A percentile compares a stretch with the other conserved stretches of the same genome.
These are phyloP conservation scores for Pelargonium myrrhifolium DNA, from an alignment of 441 rosid species.

Conservation along the genomic window DNA sequence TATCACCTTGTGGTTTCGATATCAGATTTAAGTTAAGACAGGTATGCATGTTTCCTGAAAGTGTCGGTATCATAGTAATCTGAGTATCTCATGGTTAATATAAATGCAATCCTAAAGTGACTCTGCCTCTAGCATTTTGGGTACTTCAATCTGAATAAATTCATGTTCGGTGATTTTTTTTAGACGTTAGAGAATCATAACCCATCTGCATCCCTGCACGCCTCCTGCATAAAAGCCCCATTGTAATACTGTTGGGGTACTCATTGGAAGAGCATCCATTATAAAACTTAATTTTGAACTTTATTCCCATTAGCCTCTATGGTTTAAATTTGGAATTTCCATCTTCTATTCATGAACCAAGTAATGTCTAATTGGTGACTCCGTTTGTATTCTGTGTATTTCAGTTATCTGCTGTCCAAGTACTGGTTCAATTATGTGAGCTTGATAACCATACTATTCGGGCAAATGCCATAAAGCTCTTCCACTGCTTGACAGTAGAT, in stretches of 20 bases:
- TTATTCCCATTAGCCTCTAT: too few species aligned
- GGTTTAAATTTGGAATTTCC: too few species aligned
- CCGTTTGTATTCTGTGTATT: background rate
- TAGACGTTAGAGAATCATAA: background rate
- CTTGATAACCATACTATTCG: conserved; percentile 20
- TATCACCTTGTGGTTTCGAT: conserved; percentile 24
- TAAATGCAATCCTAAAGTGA: background rate
- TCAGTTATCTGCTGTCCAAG: conserved; percentile 35
- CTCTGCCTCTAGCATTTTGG: background rate
- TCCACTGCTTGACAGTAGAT: conserved; percentile 31
- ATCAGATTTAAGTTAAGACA: conserved; percentile 31
- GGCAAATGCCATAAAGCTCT: conserved; percentile 35
- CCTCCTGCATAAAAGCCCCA: background rate
- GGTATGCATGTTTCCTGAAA: conserved; percentile 22
- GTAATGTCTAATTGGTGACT: background rate
- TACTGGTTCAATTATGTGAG: conserved; percentile 36
- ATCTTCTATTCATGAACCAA: background rate
- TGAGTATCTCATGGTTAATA: background rate
- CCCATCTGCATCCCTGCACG: background rate
- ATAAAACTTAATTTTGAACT: too few species aligned
- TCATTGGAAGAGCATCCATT: too few species aligned
- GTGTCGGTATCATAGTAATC: conserved; percentile 5
- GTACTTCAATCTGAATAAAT: background rate
- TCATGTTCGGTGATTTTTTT: background rate
- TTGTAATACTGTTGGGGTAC: background rate